phyloP scores from a whole-genome alignment of 2,329 filamentous ascomycete species.

The Macrophomina tecta region DNA sequence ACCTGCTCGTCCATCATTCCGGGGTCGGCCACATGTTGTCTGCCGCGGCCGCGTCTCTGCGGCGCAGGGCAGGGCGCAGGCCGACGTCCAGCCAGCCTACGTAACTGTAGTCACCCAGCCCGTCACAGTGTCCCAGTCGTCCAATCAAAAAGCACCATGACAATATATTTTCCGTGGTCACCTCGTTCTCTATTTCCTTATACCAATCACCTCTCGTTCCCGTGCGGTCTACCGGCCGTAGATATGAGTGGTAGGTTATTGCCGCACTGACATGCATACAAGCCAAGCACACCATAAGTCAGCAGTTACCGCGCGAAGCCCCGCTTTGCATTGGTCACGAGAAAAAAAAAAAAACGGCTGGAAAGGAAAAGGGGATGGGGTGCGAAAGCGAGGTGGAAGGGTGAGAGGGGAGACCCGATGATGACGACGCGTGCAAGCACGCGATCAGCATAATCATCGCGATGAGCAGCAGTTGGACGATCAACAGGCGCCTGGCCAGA shows the following conservation, averaged over 20 bases:
- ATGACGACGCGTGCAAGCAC: not conserved
- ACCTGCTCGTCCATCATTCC: slow-evolving; percentile 21
- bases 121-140: too few relatives aligned
- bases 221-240: not conserved
- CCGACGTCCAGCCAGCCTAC: not conserved
- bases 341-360: not conserved
- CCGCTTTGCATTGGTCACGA: not conserved
- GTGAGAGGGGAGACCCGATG: not conserved
- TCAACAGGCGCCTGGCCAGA: too few relatives aligned
- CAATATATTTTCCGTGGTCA: too few relatives aligned
- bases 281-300: not conserved
- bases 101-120: not conserved
- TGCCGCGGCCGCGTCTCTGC: not conserved
- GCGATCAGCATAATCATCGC: slow-evolving; percentile 2
- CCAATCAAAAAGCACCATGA: not conserved
- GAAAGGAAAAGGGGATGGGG: not conserved
- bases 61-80: not conserved
- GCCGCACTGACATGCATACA: too few relatives aligned
- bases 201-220: not conserved
- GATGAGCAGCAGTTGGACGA: not conserved
- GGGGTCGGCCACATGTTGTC: slow-evolving; percentile 6
- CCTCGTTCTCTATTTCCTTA: not conserved
- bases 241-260: too few relatives aligned
- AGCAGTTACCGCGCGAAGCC: not conserved
- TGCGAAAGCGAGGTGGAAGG: not conserved